Percentiles rank a stretch among this genome's conserved stretches.
phyloP scores from a whole-genome alignment of 768 basidiomycete species.

The Leccinum barrowsii region DNA sequence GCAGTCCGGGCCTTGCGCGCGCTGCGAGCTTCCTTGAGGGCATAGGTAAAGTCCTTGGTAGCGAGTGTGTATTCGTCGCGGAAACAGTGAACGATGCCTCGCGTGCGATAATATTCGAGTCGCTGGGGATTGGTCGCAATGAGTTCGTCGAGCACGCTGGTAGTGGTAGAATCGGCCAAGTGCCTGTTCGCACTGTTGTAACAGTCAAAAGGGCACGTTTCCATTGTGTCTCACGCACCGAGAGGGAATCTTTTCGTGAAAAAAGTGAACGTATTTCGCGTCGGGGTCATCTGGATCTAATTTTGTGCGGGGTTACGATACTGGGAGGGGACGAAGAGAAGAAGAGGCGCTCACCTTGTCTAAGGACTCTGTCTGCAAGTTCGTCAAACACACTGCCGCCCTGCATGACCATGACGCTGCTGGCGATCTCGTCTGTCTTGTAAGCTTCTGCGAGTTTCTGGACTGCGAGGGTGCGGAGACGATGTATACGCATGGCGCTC shows the following conservation, averaged over 20 bases:
- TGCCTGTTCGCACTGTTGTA: slow-evolving; percentile 49
- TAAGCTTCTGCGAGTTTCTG: slow-evolving; percentile 87
- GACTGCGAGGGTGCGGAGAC: slow-evolving; percentile 76
- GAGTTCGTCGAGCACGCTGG: slow-evolving; percentile 73
- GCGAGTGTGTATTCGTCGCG: slow-evolving; percentile 77
- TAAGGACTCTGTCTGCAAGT: slow-evolving; percentile 83
- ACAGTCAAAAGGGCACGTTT: slow-evolving; percentile 12
- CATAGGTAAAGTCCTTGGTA: slow-evolving; percentile 76
- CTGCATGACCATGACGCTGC: slow-evolving; percentile 94
- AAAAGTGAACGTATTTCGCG: slow-evolving; percentile 88
- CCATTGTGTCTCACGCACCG: slow-evolving; percentile 47
- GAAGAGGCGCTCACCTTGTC: slow-evolving; percentile 43
- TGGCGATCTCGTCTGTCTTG: slow-evolving; percentile 84
- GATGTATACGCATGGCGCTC: slow-evolving; percentile 81
- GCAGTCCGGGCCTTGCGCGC: slow-evolving; percentile 59
- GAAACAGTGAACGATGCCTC: slow-evolving; percentile 89
- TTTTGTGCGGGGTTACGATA: not conserved
- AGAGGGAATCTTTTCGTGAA: slow-evolving; percentile 93
- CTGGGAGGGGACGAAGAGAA: not conserved
- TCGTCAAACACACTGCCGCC: slow-evolving; percentile 91
- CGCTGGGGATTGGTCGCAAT: slow-evolving; percentile 70
- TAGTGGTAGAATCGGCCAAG: slow-evolving; percentile 79
- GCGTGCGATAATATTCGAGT: slow-evolving; percentile 82
- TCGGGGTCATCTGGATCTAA: slow-evolving; percentile 74
- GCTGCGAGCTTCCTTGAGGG: slow-evolving; percentile 72